Percentiles rank a stretch among this genome's conserved stretches.
These are phyloP conservation scores for Solanum ossicruentum DNA, from an alignment of 257 asterid species.

Conservation along the genomic window DNA sequence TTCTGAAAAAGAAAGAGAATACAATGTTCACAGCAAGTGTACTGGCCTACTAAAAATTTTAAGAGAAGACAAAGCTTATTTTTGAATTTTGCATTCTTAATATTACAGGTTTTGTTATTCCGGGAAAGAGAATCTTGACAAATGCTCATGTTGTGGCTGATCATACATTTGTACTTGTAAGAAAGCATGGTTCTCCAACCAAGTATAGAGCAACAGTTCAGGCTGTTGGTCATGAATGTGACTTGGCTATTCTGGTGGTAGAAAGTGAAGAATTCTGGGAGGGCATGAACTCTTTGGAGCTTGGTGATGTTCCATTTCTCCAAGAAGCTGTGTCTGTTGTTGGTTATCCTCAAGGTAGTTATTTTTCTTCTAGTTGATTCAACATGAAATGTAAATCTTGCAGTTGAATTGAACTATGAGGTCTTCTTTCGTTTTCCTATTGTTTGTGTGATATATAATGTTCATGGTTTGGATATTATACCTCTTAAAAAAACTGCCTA, in stretches of 20 bases:
- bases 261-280: slow-evolving; percentile 89
- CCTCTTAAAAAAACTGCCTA: neutral
- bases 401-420: neutral
- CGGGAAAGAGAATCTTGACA: slow-evolving; percentile 73
- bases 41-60: neutral
- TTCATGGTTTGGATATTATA: neutral
- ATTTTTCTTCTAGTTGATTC: neutral
- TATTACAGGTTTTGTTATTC: slow-evolving; percentile 62
- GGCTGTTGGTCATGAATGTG: slow-evolving; percentile 96
- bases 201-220: slow-evolving; percentile 76
- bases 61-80: neutral
- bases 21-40: neutral
- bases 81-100: neutral
- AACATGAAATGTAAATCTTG: neutral
- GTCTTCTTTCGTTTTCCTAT: neutral
- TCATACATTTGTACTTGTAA: slow-evolving; percentile 87
- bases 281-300: slow-evolving; percentile 67
- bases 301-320: slow-evolving; percentile 87
- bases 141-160: slow-evolving; percentile 99
- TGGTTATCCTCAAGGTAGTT: slow-evolving; percentile 95
- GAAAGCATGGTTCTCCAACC: slow-evolving; percentile 90
- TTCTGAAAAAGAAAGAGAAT: neutral
- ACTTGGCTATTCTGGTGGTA: slow-evolving; percentile 81
- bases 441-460: neutral
- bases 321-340: slow-evolving; percentile 98